A percentile compares a stretch with the other conserved stretches of the same genome.
These are phyloP conservation scores for Pterocarpus macrocarpus DNA, from an alignment of 306 rosid genomes.

Conservation along the genomic window DNA sequence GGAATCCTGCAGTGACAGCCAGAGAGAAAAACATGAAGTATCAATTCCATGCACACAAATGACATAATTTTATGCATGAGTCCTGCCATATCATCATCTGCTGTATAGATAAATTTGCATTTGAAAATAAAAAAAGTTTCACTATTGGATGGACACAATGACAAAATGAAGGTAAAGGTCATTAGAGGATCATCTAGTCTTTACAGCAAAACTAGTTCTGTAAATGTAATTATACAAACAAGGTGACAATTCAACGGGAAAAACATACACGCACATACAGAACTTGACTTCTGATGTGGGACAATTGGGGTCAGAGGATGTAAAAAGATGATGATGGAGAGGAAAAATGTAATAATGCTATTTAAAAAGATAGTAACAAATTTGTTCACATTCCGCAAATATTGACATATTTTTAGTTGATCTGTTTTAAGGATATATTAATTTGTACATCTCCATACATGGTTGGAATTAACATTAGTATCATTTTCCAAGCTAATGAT, in stretches of 20 bases:
- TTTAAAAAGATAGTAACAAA: too few species aligned
- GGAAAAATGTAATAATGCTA: not conserved
- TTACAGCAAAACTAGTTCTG: too few species aligned
- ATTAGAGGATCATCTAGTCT: not conserved
- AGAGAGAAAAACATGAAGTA: not conserved
- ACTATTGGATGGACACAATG: not conserved
- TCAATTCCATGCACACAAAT: not conserved
- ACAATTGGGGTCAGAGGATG: not conserved
- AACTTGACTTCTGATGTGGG: too few species aligned
- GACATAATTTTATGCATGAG: too few species aligned
- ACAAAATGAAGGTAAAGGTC: not conserved
- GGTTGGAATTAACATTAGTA: too few species aligned
- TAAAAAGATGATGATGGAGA: not conserved
- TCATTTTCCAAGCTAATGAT: too few species aligned
- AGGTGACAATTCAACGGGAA: not conserved
- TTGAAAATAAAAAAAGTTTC: not conserved
- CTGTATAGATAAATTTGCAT: not conserved
- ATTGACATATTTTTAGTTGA: not conserved
- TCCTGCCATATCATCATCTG: too few species aligned
- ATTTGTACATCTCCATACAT: too few species aligned
- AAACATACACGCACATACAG: not conserved
- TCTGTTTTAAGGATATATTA: too few species aligned
- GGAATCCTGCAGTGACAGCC: constrained; percentile 38
- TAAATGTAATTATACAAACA: not conserved
- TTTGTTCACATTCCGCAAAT: not conserved